Base-by-base conservation (phyloP, 768 basidiomycete species). In the Lentinula lateritia region DNA sequence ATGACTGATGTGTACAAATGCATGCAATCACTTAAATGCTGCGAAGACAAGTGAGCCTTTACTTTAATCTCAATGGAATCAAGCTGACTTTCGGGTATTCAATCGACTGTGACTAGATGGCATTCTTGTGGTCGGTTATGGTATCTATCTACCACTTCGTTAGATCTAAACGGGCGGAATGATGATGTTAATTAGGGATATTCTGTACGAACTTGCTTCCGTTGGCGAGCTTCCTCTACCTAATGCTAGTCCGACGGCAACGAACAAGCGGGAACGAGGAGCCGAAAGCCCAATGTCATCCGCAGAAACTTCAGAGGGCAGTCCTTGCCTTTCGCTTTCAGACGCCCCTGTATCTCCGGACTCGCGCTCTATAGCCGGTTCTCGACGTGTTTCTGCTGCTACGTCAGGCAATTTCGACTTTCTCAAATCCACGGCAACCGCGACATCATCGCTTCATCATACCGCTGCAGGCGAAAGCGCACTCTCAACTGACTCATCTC, bases 151-250 rank as follows among this genome's bases (percentile, higher is more conserved):
- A 0, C n/a, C 20, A 13, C 45, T 50, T 36, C 9, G 9, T 8
- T 50, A 32, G 20, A 12, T 32, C 7, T 9, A 57, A 36, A 38
- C 2, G 16, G 8, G 58, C 20, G 10, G 23, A 53, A 28, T 28
- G 12, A 36, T 50, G 10, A 5, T 16, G 16, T 1, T 36, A 8
- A 50, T 10, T 62, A 89, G 89, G 88, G 88, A 90, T 66, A 81
- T 91, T 45, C 72, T 90, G 18, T 89, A 84, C 64, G 88, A 91
- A 64, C 75, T 91, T 1, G 87, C 89, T 3, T 85, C 80, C 0
- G 87, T 85, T 4, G 88, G 89, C 2, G 87, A 90, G 23, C 76
- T 90, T 0, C 89, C 88, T 0, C 76, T 90, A 5, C 89, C 89
- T 1, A 78, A 81, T 53, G 67, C 78, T 0, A 84, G 81, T 56